These are phyloP conservation scores for Saccharum hybrid DNA, from an alignment of 202 grass and related monocot genomes.

Conservation along the genomic window DNA sequence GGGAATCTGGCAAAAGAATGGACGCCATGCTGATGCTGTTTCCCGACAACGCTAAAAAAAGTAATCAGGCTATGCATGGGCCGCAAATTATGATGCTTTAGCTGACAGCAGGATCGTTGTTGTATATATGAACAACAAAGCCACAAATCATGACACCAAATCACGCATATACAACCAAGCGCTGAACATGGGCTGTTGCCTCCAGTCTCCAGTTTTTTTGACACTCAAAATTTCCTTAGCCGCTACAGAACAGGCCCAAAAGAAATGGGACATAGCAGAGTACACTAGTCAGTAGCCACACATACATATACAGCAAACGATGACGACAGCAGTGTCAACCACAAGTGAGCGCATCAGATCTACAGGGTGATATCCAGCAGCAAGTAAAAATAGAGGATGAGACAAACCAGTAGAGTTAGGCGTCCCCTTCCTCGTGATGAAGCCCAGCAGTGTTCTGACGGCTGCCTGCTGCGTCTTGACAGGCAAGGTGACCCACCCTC, in stretches of 20 bases:
- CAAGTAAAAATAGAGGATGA: not conserved
- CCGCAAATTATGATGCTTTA: slow-evolving; percentile 29
- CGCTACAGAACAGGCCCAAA: slow-evolving; percentile 8
- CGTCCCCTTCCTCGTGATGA: slow-evolving; percentile 29
- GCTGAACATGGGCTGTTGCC: slow-evolving; percentile 11
- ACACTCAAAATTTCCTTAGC: slow-evolving; percentile 35
- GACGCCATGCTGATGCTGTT: slow-evolving; percentile 40
- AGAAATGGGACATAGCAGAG: slow-evolving; percentile 23
- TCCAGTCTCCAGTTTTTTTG: not conserved
- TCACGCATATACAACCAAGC: slow-evolving; percentile 36
- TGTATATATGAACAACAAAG: slow-evolving; percentile 11
- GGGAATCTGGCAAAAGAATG: slow-evolving; percentile 21
- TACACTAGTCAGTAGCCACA: slow-evolving; percentile 10
- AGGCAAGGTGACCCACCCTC: slow-evolving; percentile 66
- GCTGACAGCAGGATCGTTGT: slow-evolving; percentile 35
- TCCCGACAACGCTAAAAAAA: slow-evolving; percentile 34
- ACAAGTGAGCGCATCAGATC: slow-evolving; percentile 44
- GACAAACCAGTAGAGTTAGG: slow-evolving; percentile 36
- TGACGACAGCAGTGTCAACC: slow-evolving; percentile 16
- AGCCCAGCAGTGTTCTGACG: not conserved
- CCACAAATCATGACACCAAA: slow-evolving; percentile 35
- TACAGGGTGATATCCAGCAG: slow-evolving; percentile 33
- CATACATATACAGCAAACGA: not conserved
- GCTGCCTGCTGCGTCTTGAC: slow-evolving; percentile 28
- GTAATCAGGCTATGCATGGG: not conserved